Conservation (phyloP, 2,329 filamentous ascomycete genomes). For the Pseudocercospora fijiensis region DNA sequence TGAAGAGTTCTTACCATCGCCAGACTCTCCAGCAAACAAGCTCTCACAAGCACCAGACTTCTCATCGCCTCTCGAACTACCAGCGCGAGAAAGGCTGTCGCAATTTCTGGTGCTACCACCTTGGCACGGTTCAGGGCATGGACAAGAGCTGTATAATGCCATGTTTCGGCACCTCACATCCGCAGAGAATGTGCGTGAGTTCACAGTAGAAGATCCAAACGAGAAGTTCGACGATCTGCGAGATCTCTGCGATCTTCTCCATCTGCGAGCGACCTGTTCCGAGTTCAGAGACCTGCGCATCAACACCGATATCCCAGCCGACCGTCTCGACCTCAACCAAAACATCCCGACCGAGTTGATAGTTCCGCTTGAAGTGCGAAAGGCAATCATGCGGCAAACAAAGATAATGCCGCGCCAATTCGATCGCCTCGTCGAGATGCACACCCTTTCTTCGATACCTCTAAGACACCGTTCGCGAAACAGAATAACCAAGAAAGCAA, state of each 20-base stretch:
- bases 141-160: constrained; percentile 73
- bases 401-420: constrained; percentile 81
- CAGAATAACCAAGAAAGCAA: constrained; percentile 46
- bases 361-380: constrained; percentile 55
- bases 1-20: constrained; percentile 35
- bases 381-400: constrained; percentile 57
- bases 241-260: constrained; percentile 69
- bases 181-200: constrained; percentile 65
- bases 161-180: constrained; percentile 72
- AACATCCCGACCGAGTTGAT: constrained; percentile 58
- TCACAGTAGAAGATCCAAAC: constrained; percentile 93
- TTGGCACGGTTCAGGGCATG: constrained; percentile 78
- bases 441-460: constrained; percentile 61
- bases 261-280: constrained; percentile 54
- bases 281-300: constrained; percentile 44
- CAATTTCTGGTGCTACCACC: constrained; percentile 90
- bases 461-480: constrained; percentile 48
- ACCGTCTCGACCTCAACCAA: constrained; percentile 50
- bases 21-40: constrained; percentile 20
- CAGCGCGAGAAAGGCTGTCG: constrained; percentile 79
- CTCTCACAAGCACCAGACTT: constrained; percentile 26
- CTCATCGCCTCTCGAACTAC: constrained; percentile 59
- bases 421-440: constrained; percentile 71
- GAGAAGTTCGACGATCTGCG: constrained; percentile 79
- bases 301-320: constrained; percentile 53